Evolutionary conservation across 1,284 basidiomycete genomes (phyloP).

Genomic region (Vanrija pseudolonga): DNA sequence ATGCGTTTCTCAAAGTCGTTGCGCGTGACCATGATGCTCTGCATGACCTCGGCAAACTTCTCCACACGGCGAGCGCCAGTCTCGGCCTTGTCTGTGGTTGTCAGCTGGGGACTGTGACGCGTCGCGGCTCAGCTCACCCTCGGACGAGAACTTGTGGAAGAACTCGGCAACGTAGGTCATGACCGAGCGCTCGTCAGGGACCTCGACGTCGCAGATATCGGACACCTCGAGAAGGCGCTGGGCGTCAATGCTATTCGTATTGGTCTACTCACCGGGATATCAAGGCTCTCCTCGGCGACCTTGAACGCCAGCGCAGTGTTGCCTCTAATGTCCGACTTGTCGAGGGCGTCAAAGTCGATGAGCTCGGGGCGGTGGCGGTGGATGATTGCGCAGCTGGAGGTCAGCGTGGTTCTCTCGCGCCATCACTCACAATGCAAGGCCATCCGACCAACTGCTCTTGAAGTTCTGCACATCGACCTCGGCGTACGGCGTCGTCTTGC

Average conservation of each 20-base stretch:
- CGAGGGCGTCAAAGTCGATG: slow-evolving; percentile 73
- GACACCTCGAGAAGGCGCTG: slow-evolving; percentile 93
- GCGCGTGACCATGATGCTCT: slow-evolving; percentile 50
- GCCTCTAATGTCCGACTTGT: slow-evolving; percentile 72
- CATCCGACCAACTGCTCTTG: slow-evolving; percentile 86
- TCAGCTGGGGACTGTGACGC: background rate
- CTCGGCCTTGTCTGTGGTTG: slow-evolving; percentile 76
- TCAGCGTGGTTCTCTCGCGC: slow-evolving; percentile 4
- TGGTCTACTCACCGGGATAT: slow-evolving; percentile 70
- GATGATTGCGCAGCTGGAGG: slow-evolving; percentile 81
- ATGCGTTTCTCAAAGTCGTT: slow-evolving; percentile 94
- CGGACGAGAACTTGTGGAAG: slow-evolving; percentile 96
- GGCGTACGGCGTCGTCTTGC: slow-evolving; percentile 84
- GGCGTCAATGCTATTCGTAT: background rate
- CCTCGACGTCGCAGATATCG: slow-evolving; percentile 83
- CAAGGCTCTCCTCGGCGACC: slow-evolving; percentile 77
- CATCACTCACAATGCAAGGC: slow-evolving; percentile 79
- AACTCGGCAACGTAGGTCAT: slow-evolving; percentile 73
- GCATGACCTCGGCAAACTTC: slow-evolving; percentile 94
- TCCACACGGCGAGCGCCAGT: slow-evolving; percentile 89
- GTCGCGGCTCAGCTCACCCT: slow-evolving; percentile 69
- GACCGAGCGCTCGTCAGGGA: slow-evolving; percentile 85
- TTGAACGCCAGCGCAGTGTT: slow-evolving; percentile 83
- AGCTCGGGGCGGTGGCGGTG: slow-evolving; percentile 95
- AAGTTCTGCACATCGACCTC: slow-evolving; percentile 94